Conservation (phyloP, 768 basidiomycete genomes). For the Panellus pusillus region DNA sequence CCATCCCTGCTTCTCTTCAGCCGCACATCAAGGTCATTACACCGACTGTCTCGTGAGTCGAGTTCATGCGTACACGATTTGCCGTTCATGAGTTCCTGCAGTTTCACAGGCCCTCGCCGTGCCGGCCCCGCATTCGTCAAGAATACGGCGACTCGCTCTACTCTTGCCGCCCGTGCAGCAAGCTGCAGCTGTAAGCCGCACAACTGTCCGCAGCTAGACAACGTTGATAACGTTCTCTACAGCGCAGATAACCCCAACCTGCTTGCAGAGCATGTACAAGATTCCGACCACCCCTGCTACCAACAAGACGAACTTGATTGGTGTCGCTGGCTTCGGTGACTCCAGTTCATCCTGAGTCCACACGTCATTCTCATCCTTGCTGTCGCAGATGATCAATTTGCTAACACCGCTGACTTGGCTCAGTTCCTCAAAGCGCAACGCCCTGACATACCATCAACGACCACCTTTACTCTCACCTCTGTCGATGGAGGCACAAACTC, state of each 20-base stretch:
- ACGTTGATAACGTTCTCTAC: background rate
- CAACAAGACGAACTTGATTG: constrained; percentile 21
- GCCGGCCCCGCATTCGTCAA: background rate
- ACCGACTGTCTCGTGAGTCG: constrained; percentile 26
- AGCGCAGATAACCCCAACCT: constrained; percentile 27
- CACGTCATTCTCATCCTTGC: background rate
- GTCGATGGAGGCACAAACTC: constrained; percentile 30
- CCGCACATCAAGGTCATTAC: constrained; percentile 27
- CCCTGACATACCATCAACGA: constrained; percentile 26
- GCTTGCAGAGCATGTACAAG: constrained; percentile 29
- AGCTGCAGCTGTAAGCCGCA: constrained; percentile 9
- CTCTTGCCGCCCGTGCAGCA: constrained; percentile 6
- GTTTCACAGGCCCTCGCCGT: constrained; percentile 11
- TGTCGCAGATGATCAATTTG: constrained; percentile 16
- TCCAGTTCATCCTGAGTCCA: background rate
- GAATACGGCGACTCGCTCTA: background rate
- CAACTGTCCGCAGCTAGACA: background rate
- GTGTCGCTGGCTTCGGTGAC: constrained; percentile 26
- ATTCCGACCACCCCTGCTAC: constrained; percentile 26
- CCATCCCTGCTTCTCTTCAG: constrained; percentile 25
- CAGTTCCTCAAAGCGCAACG: constrained; percentile 27
- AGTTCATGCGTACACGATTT: background rate
- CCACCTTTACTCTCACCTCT: constrained; percentile 25
- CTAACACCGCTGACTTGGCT: constrained; percentile 22
- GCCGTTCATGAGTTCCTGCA: background rate